A percentile compares a stretch with the other conserved stretches of the same genome.
phyloP scores from a whole-genome alignment of 2,329 filamentous ascomycete species.

The Scolecobasidium constrictum region DNA sequence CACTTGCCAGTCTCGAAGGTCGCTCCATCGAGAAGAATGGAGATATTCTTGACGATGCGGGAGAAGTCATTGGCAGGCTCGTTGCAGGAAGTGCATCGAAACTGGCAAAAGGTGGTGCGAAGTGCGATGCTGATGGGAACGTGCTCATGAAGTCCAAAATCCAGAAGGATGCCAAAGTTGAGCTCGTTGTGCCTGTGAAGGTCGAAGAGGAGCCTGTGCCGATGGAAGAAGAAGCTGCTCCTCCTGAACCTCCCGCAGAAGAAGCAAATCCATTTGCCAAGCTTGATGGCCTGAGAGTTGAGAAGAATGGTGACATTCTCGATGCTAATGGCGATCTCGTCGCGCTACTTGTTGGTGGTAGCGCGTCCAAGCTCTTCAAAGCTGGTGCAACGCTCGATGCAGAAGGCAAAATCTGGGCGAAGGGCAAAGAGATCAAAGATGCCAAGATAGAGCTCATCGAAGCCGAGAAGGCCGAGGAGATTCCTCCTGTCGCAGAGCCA shows the following conservation, averaged over 20 bases:
- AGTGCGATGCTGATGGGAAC: conserved; percentile 6
- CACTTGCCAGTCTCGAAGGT: conserved; percentile 31
- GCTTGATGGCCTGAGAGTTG: conserved; percentile 39
- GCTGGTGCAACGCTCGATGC: conserved; percentile 55
- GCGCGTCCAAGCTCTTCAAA: conserved; percentile 33
- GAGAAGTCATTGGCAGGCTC: conserved; percentile 38
- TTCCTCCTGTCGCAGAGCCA: conserved; percentile 9
- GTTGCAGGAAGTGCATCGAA: conserved; percentile 1
- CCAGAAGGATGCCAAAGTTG: conserved; percentile 13
- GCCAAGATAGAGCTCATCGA: not conserved
- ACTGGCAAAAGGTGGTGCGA: conserved; percentile 1
- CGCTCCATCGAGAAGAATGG: conserved; percentile 41
- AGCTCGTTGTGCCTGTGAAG: conserved; percentile 36
- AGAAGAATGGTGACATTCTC: conserved; percentile 38
- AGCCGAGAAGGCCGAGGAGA: conserved; percentile 16
- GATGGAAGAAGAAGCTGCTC: conserved; percentile 17
- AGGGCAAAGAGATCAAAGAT: conserved; percentile 35
- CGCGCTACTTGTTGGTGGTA: conserved; percentile 34
- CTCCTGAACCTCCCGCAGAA: conserved; percentile 15
- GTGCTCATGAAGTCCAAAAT: conserved; percentile 1
- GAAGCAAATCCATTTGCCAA: conserved; percentile 31
- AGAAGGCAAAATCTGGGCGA: conserved; percentile 53
- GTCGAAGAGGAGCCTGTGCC: conserved; percentile 22
- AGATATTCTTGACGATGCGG: conserved; percentile 43
- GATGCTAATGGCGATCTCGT: conserved; percentile 39